These are phyloP conservation scores for Penicillium hesseltinei DNA, from an alignment of 2,329 filamentous ascomycete genomes.

Conservation along the genomic window DNA sequence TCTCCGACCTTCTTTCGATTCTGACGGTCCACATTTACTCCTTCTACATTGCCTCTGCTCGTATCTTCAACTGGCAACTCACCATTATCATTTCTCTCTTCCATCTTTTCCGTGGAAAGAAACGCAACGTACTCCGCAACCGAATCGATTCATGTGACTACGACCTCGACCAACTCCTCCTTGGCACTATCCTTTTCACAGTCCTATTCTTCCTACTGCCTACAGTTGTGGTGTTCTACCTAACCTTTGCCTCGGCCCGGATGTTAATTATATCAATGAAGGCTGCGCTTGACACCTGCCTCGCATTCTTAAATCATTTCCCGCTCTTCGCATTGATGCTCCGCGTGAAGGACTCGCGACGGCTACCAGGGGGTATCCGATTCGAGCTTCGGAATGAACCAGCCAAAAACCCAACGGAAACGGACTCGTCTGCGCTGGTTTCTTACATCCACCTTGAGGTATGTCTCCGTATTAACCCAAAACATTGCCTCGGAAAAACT, in stretches of 20 bases:
- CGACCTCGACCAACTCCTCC: slow-evolving; percentile 90
- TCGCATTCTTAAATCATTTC: slow-evolving; percentile 96
- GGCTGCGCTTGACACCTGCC: slow-evolving; percentile 81
- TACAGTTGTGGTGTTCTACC: slow-evolving; percentile 93
- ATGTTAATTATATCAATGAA: slow-evolving; percentile 96
- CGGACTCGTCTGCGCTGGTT: slow-evolving; percentile 55
- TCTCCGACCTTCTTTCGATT: slow-evolving; percentile 88
- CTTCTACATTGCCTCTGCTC: slow-evolving; percentile 93
- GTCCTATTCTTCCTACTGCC: slow-evolving; percentile 91
- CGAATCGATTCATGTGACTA: slow-evolving; percentile 99
- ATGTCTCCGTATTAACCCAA: slow-evolving; percentile 19
- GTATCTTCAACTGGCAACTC: slow-evolving; percentile 98
- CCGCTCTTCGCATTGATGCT: slow-evolving; percentile 97
- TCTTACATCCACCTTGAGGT: slow-evolving; percentile 88
- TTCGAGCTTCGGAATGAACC: slow-evolving; percentile 83
- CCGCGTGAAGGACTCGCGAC: slow-evolving; percentile 83
- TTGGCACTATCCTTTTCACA: slow-evolving; percentile 95
- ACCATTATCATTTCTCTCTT: slow-evolving; percentile 97
- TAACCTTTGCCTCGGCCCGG: slow-evolving; percentile 89
- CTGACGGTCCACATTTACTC: slow-evolving; percentile 96
- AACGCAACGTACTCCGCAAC: slow-evolving; percentile 93
- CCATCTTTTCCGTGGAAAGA: slow-evolving; percentile 96
- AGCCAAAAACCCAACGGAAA: slow-evolving; percentile 37
- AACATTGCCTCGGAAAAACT: slow-evolving; percentile 3
- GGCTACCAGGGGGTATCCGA: slow-evolving; percentile 86